Base-by-base conservation (phyloP, 129 eudicot species). In the Flaveria ramosissima region DNA sequence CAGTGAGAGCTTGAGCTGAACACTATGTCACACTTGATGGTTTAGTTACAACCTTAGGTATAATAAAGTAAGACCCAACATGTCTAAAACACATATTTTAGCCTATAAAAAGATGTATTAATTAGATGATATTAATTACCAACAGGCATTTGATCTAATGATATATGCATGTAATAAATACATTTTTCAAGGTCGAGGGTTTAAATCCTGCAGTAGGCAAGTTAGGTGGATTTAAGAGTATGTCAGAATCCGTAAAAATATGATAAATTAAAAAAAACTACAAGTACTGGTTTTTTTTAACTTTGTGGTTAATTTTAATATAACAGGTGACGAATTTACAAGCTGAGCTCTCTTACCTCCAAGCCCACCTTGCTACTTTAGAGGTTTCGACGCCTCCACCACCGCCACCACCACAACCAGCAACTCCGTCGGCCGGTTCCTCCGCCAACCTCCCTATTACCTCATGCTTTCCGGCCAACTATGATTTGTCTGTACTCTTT, bases 241-340 rank as follows among this genome's bases (percentile, higher is more conserved):
- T 36, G 7, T 36, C 41, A 36, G 0, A 36, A 36, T 6, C 41
- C 41, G 7, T 36, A 36, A 36, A 36, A 36, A 36, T 36, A 36
- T 45, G 11, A 9, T 12, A 12, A 2, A 9, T 12, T 45, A 9
- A 9, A 43, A 0, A 9, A 45, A 43, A 10, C 46, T 7, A 45
- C 13, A 2, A 45, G 13, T 45, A 45, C 0, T 0, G 11, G 48
- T 52, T 52, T 57, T 57, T 1, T 21, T 30, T 30, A 20, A 20
- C 4, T 42, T 32, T 56, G 0, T 5, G 12, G 10, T 66, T 23
- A 65, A 32, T 11, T 48, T 9, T 30, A 50, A 19, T 23, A 32
- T 45, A 43, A 13, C 87, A 93, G 98, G 97, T 90, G 61, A 84
- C 79, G 60, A 93, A 83, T 79, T 78, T 93, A 26, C 98, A 93